Evolutionary conservation across 2,329 filamentous ascomycete genomes (phyloP).

Genomic region (Corinectria fuckeliana): DNA sequence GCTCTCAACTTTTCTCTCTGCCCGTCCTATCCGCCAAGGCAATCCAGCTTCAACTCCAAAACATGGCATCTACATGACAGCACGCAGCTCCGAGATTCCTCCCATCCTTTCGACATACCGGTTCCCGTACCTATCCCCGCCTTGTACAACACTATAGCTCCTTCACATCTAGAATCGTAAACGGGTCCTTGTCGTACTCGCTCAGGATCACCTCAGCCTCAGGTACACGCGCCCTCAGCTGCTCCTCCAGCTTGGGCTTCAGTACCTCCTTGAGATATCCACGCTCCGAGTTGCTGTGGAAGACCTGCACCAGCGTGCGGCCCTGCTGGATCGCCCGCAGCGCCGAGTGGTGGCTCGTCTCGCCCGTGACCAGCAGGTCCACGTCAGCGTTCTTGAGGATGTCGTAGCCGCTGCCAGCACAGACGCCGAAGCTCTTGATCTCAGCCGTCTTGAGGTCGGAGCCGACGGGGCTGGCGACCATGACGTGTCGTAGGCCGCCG

Average conservation of each 20-base stretch:
- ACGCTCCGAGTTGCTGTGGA: constrained; percentile 93
- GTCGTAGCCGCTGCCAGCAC: constrained; percentile 84
- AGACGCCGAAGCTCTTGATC: constrained; percentile 80
- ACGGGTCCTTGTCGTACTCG: constrained; percentile 84
- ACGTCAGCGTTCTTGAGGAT: constrained; percentile 74
- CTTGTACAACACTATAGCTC: constrained; percentile 41
- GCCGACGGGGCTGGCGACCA: constrained; percentile 60
- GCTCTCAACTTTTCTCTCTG: background rate
- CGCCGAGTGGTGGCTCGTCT: constrained; percentile 92
- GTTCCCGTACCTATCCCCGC: too few relatives aligned
- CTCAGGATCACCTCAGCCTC: constrained; percentile 75
- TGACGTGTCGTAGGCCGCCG: constrained; percentile 65
- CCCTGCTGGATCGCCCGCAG: constrained; percentile 85
- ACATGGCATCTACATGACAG: background rate
- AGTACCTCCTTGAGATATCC: constrained; percentile 79
- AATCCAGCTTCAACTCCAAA: constrained; percentile 7
- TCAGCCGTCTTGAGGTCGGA: constrained; percentile 42
- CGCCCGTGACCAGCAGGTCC: constrained; percentile 87
- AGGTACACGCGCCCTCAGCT: constrained; percentile 57
- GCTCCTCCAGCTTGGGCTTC: constrained; percentile 66
- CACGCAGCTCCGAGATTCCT: background rate
- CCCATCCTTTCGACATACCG: too few relatives aligned
- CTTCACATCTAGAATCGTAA: constrained; percentile 70
- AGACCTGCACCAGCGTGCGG: constrained; percentile 81
- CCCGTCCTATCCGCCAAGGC: background rate